Percentiles rank a stretch among this genome's conserved stretches.
These are phyloP conservation scores for Saturnispora diversa DNA, from an alignment of 805 yeast species.

Conservation along the genomic window DNA sequence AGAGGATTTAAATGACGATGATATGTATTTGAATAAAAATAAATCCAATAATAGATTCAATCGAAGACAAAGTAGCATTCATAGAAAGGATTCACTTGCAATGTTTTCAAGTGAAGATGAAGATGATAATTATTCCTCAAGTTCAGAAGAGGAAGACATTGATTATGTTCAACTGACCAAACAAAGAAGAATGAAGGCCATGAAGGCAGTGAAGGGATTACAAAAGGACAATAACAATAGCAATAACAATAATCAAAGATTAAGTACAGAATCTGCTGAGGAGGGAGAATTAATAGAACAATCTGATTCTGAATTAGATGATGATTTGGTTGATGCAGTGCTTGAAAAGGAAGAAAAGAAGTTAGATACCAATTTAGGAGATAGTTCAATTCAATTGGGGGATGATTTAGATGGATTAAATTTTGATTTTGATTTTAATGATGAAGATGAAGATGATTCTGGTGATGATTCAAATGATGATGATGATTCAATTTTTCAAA, in stretches of 20 bases:
- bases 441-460: conserved; percentile 28
- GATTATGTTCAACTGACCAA: conserved; percentile 69
- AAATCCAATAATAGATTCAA: neutral
- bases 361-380: conserved; percentile 16
- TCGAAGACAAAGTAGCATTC: conserved; percentile 13
- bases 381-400: conserved; percentile 7
- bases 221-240: conserved; percentile 13
- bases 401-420: conserved; percentile 23
- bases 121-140: conserved; percentile 28
- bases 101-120: conserved; percentile 18
- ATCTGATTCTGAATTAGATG: conserved; percentile 35
- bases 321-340: conserved; percentile 35
- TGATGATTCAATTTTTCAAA: conserved; percentile 22
- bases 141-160: conserved; percentile 55
- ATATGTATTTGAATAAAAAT: conserved; percentile 9
- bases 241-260: neutral
- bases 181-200: conserved; percentile 50
- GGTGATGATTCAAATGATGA: conserved; percentile 29
- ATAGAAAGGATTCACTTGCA: conserved; percentile 11
- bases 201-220: conserved; percentile 36
- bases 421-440: conserved; percentile 15
- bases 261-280: conserved; percentile 9
- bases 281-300: conserved; percentile 21
- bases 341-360: conserved; percentile 35
- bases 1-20: conserved; percentile 12